Evolutionary conservation across 2,329 filamentous ascomycete genomes (phyloP).

Genomic region (Venturia carpophila): DNA sequence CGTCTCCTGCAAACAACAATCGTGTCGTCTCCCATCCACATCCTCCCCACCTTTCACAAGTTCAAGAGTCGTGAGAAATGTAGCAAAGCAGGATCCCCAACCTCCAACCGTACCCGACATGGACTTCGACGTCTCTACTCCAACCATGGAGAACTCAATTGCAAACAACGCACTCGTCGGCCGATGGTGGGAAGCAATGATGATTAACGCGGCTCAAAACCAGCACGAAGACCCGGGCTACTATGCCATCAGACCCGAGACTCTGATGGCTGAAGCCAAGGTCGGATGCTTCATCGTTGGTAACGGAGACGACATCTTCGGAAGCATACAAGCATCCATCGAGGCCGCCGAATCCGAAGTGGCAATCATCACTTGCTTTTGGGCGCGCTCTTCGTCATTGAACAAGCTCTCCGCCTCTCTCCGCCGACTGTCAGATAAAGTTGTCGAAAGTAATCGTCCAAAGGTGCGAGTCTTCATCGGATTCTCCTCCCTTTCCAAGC

Average conservation of each 20-base stretch:
- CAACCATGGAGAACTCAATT: background rate
- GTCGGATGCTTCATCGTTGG: conserved; percentile 35
- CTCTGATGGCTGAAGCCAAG: conserved; percentile 30
- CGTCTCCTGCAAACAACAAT: too few relatives aligned
- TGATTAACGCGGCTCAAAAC: conserved; percentile 12
- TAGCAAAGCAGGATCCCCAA: too few relatives aligned
- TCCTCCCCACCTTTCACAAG: too few relatives aligned
- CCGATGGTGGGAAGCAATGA: conserved; percentile 13
- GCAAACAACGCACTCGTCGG: background rate
- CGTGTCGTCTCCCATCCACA: too few relatives aligned
- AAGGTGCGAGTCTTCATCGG: conserved; percentile 61
- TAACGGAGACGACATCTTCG: conserved; percentile 38
- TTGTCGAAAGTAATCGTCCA: conserved; percentile 29
- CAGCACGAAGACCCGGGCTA: conserved; percentile 32
- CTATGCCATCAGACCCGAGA: conserved; percentile 30
- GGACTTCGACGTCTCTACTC: background rate
- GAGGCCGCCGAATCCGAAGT: conserved; percentile 54
- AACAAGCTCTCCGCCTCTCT: conserved; percentile 52
- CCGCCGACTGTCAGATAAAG: conserved; percentile 48
- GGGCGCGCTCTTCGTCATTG: conserved; percentile 59
- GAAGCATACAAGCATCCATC: conserved; percentile 52
- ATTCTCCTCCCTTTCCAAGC: conserved; percentile 64
- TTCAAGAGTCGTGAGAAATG: too few relatives aligned
- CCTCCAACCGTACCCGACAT: background rate
- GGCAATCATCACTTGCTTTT: conserved; percentile 76